phyloP scores from a whole-genome alignment of 2,329 filamentous ascomycete species.

The Exophiala lecanii-corni region DNA sequence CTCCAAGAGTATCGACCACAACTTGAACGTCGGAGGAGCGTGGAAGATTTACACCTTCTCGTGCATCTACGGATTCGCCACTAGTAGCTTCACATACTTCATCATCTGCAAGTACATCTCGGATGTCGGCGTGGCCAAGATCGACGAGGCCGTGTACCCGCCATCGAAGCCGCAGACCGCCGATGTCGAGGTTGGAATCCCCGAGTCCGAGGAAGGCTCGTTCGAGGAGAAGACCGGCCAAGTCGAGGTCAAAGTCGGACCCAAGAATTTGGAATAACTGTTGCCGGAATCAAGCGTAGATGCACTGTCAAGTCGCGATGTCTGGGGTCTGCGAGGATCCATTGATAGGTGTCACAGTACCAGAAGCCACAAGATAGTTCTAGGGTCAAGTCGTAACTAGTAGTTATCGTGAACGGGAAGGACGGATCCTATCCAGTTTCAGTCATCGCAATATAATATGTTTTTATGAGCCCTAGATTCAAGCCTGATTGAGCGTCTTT shows the following conservation, averaged over 20 bases:
- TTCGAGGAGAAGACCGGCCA: constrained; percentile 12
- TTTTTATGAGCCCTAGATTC: no score
- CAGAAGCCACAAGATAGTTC: no score
- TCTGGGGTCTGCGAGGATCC: no score
- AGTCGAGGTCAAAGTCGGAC: constrained; percentile 12
- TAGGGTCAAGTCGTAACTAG: no score
- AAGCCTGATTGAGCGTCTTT: no score
- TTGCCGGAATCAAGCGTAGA: no score
- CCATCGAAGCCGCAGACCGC: constrained; percentile 26
- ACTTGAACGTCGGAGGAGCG: constrained; percentile 36
- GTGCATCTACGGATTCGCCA: constrained; percentile 40
- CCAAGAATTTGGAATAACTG: constrained; percentile 12
- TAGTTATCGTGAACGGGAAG: no score
- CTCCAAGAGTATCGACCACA: constrained; percentile 36
- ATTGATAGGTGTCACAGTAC: no score
- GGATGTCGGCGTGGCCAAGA: constrained; percentile 31
- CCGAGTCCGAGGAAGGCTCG: constrained; percentile 13
- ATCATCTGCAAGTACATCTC: constrained; percentile 38
- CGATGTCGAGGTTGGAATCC: constrained; percentile 14
- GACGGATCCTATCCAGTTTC: no score
- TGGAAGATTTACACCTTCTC: constrained; percentile 41
- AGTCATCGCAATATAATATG: no score
- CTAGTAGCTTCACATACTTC: constrained; percentile 35
- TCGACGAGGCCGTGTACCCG: constrained; percentile 37
- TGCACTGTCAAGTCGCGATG: no score